phyloP scores from a whole-genome alignment of 176 grass and related monocot species.

The Triticum turgidum region DNA sequence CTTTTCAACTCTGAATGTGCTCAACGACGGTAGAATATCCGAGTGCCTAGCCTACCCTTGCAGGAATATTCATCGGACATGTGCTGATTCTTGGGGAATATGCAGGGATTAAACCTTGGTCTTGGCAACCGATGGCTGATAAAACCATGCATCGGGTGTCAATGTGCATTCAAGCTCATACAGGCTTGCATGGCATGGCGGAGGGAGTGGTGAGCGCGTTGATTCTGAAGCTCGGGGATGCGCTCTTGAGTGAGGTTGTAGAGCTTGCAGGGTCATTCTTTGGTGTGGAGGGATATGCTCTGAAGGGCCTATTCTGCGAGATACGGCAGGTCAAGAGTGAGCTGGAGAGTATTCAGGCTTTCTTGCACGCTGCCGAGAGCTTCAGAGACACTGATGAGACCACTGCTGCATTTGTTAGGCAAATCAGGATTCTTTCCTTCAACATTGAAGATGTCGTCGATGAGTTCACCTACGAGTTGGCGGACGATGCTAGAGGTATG shows the following conservation, averaged over 20 bases:
- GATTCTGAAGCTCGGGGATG: not conserved
- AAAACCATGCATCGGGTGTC: not conserved
- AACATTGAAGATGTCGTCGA: no score
- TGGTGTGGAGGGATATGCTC: not conserved
- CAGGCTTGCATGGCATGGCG: not conserved
- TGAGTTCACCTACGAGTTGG: no score
- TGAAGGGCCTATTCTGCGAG: not conserved
- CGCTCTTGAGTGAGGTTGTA: not conserved
- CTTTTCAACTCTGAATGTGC: no score
- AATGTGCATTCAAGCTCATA: not conserved
- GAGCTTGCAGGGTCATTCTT: not conserved
- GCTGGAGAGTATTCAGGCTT: conserved; percentile 24
- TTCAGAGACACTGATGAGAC: conserved; percentile 9
- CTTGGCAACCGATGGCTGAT: not conserved
- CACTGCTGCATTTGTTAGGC: not conserved
- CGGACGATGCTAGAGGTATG: not conserved
- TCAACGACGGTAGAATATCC: no score
- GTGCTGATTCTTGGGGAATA: not conserved
- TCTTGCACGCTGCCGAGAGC: not conserved
- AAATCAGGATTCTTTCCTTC: no score
- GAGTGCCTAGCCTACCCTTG: not conserved
- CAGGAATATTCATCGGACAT: not conserved
- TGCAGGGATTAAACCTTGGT: not conserved
- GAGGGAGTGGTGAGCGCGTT: not conserved
- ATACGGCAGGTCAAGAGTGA: not conserved